Conservation (phyloP, 345 rosid genomes). For the Syzygium aromaticum region DNA sequence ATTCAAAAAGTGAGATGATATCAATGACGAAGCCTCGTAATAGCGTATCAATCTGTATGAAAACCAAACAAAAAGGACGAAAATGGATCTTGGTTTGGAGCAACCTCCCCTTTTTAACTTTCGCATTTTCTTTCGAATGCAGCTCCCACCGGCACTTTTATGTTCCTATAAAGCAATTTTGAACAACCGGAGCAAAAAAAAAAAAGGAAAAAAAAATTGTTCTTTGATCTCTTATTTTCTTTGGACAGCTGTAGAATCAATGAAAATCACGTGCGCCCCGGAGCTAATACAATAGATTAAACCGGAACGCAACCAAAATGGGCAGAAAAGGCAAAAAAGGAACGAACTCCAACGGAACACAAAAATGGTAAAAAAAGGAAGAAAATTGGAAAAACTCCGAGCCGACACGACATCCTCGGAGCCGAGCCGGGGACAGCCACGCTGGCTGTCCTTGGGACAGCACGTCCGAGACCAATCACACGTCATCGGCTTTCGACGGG, state of each 20-base stretch:
- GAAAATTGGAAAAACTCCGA: neutral
- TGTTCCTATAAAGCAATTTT: neutral
- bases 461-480: neutral
- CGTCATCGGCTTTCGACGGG: neutral
- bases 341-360: neutral
- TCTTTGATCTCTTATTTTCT: neutral
- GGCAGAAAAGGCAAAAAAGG: neutral
- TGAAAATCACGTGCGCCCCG: neutral
- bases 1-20: neutral
- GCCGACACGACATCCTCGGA: neutral
- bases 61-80: neutral
- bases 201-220: neutral
- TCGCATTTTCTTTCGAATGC: neutral
- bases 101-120: accelerated
- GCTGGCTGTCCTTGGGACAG: neutral
- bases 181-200: neutral
- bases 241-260: neutral
- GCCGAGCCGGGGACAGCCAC: neutral
- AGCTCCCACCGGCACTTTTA: neutral
- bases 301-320: neutral
- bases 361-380: accelerated
- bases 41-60: neutral
- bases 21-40: neutral
- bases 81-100: neutral
- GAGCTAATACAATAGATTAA: neutral